Base-by-base conservation (phyloP, 257 asterid genomes). In the Craterostigma plantagineum region DNA sequence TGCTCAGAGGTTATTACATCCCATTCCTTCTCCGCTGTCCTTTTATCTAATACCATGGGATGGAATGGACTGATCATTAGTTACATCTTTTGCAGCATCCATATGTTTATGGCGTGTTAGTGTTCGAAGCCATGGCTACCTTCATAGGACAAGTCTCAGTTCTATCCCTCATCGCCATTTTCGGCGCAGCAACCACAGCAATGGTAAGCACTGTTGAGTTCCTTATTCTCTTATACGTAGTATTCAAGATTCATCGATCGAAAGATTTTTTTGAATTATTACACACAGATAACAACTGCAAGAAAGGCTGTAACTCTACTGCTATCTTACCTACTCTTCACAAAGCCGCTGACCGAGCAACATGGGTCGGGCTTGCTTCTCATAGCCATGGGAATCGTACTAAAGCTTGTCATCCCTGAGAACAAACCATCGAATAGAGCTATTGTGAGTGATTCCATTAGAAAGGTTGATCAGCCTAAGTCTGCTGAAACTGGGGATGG, bases 21-120 rank as follows among this genome's bases (percentile, higher is more conserved):
- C n/a, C n/a, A n/a, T n/a, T n/a, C n/a, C n/a, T n/a, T n/a, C n/a
- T n/a, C n/a, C n/a, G n/a, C n/a, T n/a, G n/a, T n/a, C n/a, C n/a
- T n/a, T n/a, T n/a, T n/a, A n/a, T n/a, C n/a, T n/a, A n/a, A n/a
- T n/a, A n/a, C n/a, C n/a, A n/a, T n/a, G n/a, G n/a, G n/a, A n/a
- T n/a, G n/a, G n/a, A n/a, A n/a, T n/a, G n/a, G n/a, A n/a, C n/a
- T n/a, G n/a, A n/a, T n/a, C n/a, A n/a, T n/a, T n/a, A n/a, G n/a
- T n/a, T n/a, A n/a, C n/a, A n/a, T n/a, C n/a, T n/a, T n/a, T 41
- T 70, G 73, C 71, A 74, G 91, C 78, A 74, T 63, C 85, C 91
- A 11, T 77, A 74, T 23, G 76, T 77, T 11, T 77, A 77, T 0
- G 78, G 73, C 2, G 85, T 77, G 43, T 42, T 77, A 4, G 53